Evolutionary conservation across 1,284 basidiomycete species (phyloP).

Genomic region (Albatrellus sp.): DNA sequence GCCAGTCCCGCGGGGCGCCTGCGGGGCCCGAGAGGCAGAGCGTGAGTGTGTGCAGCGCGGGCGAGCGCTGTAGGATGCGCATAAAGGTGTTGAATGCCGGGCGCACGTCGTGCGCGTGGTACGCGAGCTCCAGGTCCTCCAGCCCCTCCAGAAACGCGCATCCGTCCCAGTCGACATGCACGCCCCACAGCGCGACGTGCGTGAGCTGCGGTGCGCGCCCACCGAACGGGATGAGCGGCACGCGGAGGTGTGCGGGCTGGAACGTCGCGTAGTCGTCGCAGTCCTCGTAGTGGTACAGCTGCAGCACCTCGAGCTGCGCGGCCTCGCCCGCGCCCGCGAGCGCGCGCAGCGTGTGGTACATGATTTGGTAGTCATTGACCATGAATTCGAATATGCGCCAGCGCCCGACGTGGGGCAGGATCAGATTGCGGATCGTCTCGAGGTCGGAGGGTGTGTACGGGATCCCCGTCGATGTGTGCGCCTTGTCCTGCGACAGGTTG

Average conservation of each 20-base stretch:
- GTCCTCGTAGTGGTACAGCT: constrained; percentile 33
- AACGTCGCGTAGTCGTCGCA: constrained; percentile 27
- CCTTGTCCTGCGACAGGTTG: background rate
- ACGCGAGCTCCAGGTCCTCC: constrained; percentile 40
- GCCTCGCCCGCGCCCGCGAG: constrained; percentile 30
- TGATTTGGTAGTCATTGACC: constrained; percentile 30
- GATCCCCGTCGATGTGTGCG: too few relatives aligned
- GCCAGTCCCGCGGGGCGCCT: constrained; percentile 25
- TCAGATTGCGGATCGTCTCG: constrained; percentile 29
- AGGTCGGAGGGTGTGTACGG: constrained; percentile 18
- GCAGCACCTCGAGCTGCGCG: constrained; percentile 36
- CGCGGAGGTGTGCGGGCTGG: constrained; percentile 18
- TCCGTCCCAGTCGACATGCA: constrained; percentile 49
- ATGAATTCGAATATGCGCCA: constrained; percentile 38
- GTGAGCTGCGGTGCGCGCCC: constrained; percentile 40
- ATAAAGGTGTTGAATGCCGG: constrained; percentile 38
- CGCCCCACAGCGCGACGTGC: constrained; percentile 42
- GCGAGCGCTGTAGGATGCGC: constrained; percentile 33
- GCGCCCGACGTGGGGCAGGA: constrained; percentile 36
- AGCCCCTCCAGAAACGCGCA: constrained; percentile 30
- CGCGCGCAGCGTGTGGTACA: constrained; percentile 30
- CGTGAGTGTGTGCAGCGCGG: constrained; percentile 33
- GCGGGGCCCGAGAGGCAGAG: constrained; percentile 41
- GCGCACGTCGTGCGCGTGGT: constrained; percentile 42
- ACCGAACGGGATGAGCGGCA: constrained; percentile 34